A percentile compares a stretch with the other conserved stretches of the same genome.
Conservation (phyloP, 176 grass and related monocot species). For the Cenchrus americanus region DNA sequence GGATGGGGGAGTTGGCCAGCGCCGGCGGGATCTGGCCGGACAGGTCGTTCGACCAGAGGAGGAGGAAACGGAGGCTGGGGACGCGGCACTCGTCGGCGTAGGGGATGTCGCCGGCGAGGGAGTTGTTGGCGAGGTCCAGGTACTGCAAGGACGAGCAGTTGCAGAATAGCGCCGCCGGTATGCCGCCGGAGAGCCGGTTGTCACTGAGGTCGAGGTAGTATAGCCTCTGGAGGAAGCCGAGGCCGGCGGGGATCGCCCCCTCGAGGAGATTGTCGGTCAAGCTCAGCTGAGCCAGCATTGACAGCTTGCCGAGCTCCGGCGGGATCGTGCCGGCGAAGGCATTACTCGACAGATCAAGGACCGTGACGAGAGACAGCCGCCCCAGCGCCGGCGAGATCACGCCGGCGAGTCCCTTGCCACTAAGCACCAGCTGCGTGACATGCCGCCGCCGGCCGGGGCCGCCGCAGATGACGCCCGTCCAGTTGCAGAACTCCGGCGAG, state of each 20-base stretch:
- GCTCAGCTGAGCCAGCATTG: conserved; percentile 64
- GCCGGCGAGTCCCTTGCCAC: conserved; percentile 38
- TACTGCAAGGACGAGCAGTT: conserved; percentile 81
- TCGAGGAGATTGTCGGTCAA: conserved; percentile 61
- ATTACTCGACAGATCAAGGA: conserved; percentile 69
- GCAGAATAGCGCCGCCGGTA: conserved; percentile 70
- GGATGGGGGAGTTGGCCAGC: conserved; percentile 66
- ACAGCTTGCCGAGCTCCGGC: conserved; percentile 44
- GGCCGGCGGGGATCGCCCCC: conserved; percentile 51
- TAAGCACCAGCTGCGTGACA: conserved; percentile 57
- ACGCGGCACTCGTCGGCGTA: conserved; percentile 53
- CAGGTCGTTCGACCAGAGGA: conserved; percentile 76
- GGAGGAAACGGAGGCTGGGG: conserved; percentile 59
- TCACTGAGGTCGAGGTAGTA: conserved; percentile 59
- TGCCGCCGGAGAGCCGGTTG: conserved; percentile 56
- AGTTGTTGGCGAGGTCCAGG: conserved; percentile 72
- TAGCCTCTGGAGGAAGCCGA: conserved; percentile 61
- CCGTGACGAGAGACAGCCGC: conserved; percentile 47
- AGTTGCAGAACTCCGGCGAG: conserved; percentile 59
- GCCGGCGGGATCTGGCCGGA: conserved; percentile 62
- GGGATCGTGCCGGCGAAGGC: conserved; percentile 57
- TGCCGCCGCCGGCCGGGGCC: conserved; percentile 4
- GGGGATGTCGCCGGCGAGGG: conserved; percentile 71
- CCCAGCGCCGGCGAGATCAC: conserved; percentile 53
- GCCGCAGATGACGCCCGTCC: conserved; percentile 71